Base-by-base conservation (phyloP, 2,329 filamentous ascomycete genomes). In the Phialophora tarda region DNA sequence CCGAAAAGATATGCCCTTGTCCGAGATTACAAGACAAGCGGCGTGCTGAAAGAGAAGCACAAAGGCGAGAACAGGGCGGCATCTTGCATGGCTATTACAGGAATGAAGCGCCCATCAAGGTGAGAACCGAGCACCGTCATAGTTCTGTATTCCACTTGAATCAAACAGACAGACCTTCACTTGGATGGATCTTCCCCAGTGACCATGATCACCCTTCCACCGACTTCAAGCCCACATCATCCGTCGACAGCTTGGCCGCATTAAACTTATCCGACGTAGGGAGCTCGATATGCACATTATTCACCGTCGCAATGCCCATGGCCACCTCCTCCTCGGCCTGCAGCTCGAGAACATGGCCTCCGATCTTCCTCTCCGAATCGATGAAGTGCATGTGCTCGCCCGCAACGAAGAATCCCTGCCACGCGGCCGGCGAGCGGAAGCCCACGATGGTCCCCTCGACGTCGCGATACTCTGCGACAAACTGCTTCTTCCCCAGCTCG, bases 331-430 rank as follows among this genome's bases (percentile, higher is more conserved):
- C 63, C 17, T 74, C 69, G 30, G 73, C 72, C 12, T 75, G 74
- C 17, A 80, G 61, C 61, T 80, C 78, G 50, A 81, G 65, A 10
- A 81, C 76, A 75, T 81, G 80, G 0, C 80, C 81, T 1, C 79
- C 80, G 17, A 73, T 71, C 4, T 63, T 76, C 26, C 75, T 69
- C 48, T 78, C 77, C 26, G 73, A 71, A 8, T 75, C 73, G 57
- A 81, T 73, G 63, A 80, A 81, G 71, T 81, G 79, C 63, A 80
- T 64, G 72, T 81, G 79, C 64, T 80, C 77, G 5, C 79, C 79
- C 2, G 77, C 77, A 2, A 81, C 77, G 17, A 76, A 77, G 64
- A 80, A 78, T 0, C 79, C 79, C 57, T 78, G 77, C 75, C 77
- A 78, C 55, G 77, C 78, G 38, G 66, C 66, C 1, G 79, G 79